Evolutionary conservation across 2,329 filamentous ascomycete genomes (phyloP), one percentile per base, ranked within the genome.

Genomic region (Aspergillus pseudoterreus): DNA sequence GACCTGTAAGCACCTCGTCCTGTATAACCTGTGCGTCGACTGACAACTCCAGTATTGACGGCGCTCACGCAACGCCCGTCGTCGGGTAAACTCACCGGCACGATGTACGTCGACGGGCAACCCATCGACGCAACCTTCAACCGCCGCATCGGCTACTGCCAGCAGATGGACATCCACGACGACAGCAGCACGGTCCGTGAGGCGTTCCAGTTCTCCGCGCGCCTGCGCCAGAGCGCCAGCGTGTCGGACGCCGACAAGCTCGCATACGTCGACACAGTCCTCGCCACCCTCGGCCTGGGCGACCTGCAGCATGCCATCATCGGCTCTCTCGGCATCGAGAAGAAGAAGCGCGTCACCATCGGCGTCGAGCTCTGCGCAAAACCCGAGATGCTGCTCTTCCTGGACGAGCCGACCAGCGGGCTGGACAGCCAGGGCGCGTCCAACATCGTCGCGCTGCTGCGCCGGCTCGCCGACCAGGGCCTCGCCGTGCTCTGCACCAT

Each of bases 401-500:
- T 87, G 19, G 85, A 87, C 60, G 84, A 88, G 60, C 85, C 85
- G 1, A 87, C 85, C 0, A 83, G 79, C 55, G 67, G 84, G 43
- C 75, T 88, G 2, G 84, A 88, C 61, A 82, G 78, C 12, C 83
- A 86, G 55, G 81, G 80, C 2, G 83, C 85, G 2, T 85, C 78
- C 62, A 82, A 77, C 0, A 86, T 87, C 50, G 76, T 86, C 4
- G 75, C 78, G 1, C 83, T 87, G 66, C 65, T 87, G 24, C 80
- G 82, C 69, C 85, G 85, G 56, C 72, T 87, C 4, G 75, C 82
- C 10, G 68, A 75, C 6, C 80, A 83, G 22, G 84, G 84, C 1
- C 78, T 86, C 58, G 83, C 84, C 1, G 84, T 88, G 53, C 72
- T 88, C 41, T 87, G 84, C 65, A 88, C 84, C 0, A 87, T 87